Conservation (phyloP, 2,329 filamentous ascomycete genomes). For the Lachnellula hyalina region DNA sequence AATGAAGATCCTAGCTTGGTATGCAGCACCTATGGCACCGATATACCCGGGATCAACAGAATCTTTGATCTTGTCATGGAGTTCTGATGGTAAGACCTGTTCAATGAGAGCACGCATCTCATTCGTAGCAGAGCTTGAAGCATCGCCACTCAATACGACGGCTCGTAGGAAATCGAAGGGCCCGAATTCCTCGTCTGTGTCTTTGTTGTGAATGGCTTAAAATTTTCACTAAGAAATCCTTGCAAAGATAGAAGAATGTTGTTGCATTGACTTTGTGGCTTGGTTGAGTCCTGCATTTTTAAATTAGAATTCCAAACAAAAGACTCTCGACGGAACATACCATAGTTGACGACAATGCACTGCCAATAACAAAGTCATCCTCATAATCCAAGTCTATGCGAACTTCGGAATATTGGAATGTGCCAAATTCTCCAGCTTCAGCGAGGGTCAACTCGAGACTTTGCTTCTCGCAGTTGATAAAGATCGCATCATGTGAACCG, state of each 20-base stretch:
- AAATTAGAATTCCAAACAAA: too few species aligned
- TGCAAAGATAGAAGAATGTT: too few species aligned
- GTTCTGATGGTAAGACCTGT: background rate
- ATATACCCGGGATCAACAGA: background rate
- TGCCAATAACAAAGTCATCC: too few species aligned
- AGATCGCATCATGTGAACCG: too few species aligned
- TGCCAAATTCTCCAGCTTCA: too few species aligned
- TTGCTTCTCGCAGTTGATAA: too few species aligned
- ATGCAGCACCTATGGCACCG: background rate
- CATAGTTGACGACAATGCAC: too few species aligned
- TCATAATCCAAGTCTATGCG: background rate
- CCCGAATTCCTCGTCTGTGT: background rate
- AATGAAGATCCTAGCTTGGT: background rate
- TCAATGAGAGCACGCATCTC: background rate
- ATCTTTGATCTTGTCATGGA: background rate
- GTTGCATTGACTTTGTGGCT: too few species aligned
- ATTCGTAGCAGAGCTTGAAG: background rate
- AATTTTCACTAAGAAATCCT: background rate
- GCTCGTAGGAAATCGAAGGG: background rate
- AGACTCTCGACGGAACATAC: too few species aligned
- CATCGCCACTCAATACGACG: background rate
- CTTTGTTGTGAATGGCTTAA: background rate
- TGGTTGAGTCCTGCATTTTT: too few species aligned
- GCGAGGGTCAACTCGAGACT: too few species aligned
- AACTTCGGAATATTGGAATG: background rate